These are phyloP conservation scores for Dryas octopetala DNA, from an alignment of 306 rosid genomes.

Conservation along the genomic window DNA sequence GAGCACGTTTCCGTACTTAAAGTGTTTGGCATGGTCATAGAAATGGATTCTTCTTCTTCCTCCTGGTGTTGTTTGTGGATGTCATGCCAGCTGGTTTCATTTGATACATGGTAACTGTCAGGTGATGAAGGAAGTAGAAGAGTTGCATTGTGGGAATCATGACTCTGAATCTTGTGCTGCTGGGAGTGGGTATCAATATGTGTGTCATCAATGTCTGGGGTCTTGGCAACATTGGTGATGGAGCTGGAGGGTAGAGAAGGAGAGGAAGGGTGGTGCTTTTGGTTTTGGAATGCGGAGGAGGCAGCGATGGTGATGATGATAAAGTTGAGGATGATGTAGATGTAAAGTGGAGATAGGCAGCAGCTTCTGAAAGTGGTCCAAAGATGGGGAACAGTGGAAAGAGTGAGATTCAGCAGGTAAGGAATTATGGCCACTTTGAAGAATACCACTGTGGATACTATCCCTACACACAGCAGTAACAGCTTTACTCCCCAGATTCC, in stretches of 20 bases:
- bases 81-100: conserved; percentile 19
- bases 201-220: background rate
- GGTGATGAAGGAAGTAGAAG: background rate
- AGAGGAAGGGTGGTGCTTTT: conserved; percentile 6
- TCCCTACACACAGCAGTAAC: conserved; percentile 52
- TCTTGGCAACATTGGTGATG: background rate
- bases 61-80: background rate
- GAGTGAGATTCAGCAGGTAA: conserved; percentile 36
- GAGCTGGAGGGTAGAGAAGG: background rate
- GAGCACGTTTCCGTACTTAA: conserved; percentile 13
- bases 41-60: background rate
- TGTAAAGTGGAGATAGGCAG: conserved; percentile 52
- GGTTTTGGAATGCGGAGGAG: conserved; percentile 46
- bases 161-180: background rate
- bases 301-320: conserved; percentile 70
- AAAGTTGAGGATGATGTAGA: conserved; percentile 64
- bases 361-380: conserved; percentile 50
- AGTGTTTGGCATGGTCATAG: conserved; percentile 5
- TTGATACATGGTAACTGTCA: background rate
- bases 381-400: conserved; percentile 60
- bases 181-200: background rate
- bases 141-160: background rate
- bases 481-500: conserved; percentile 51
- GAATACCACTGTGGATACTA: conserved; percentile 46
- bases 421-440: conserved; percentile 67